Evolutionary conservation across 805 yeast species (phyloP).

Genomic region (Cyberlindnera samutprakarnensis): DNA sequence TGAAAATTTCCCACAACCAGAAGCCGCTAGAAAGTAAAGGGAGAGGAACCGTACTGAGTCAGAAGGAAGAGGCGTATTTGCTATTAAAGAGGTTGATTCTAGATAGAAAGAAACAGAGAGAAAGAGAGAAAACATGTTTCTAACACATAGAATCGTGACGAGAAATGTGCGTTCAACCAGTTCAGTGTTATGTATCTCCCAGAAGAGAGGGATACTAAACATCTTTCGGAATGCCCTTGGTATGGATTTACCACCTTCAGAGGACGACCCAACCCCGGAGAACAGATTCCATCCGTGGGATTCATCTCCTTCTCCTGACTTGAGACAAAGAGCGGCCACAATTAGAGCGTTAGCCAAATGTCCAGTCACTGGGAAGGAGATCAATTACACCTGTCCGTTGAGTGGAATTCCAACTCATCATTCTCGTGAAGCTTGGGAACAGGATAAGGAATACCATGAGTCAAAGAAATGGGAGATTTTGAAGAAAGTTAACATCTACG

Average conservation of each 20-base stretch:
- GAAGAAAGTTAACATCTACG: constrained; percentile 84
- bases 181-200: neutral
- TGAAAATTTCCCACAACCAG: too few relatives aligned
- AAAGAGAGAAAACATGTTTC: too few relatives aligned
- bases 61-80: too few relatives aligned
- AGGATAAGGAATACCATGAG: constrained; percentile 65
- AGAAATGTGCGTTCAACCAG: too few relatives aligned
- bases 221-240: constrained; percentile 42
- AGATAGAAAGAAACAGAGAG: too few relatives aligned
- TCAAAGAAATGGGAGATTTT: constrained; percentile 61
- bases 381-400: constrained; percentile 81
- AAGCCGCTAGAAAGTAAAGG: too few relatives aligned
- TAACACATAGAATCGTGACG: too few relatives aligned
- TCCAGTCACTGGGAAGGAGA: constrained; percentile 79
- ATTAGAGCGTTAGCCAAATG: constrained; percentile 84
- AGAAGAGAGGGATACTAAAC: constrained; percentile 23
- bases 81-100: too few relatives aligned
- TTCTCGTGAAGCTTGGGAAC: constrained; percentile 81
- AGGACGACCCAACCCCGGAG: constrained; percentile 60
- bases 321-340: constrained; percentile 85
- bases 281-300: constrained; percentile 87
- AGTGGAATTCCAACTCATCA: constrained; percentile 98
- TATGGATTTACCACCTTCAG: constrained; percentile 56
- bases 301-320: constrained; percentile 79
- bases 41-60: too few relatives aligned